Conservation (phyloP, 805 yeast species). For the Pichia exigua region DNA sequence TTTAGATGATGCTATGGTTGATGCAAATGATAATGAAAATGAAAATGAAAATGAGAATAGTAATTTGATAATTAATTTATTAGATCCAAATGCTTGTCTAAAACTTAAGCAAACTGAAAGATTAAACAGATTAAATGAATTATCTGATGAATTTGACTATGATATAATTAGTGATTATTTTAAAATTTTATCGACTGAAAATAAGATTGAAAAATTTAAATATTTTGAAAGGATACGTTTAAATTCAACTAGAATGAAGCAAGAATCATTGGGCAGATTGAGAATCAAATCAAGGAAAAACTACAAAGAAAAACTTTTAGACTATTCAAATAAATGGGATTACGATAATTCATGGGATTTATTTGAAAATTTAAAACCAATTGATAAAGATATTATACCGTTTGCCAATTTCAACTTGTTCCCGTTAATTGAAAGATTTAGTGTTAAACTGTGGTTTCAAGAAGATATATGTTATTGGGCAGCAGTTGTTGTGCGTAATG, state of each 20-base stretch:
- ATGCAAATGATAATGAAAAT: constrained; percentile 12
- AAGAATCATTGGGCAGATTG: constrained; percentile 22
- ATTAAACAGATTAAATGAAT: neutral
- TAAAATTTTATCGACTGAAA: constrained; percentile 16
- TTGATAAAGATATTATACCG: constrained; percentile 30
- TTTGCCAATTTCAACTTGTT: constrained; percentile 59
- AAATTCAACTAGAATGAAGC: constrained; percentile 22
- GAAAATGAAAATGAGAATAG: neutral
- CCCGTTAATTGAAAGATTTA: constrained; percentile 88
- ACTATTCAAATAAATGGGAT: constrained; percentile 34
- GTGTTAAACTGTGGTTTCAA: constrained; percentile 54
- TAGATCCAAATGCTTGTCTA: neutral
- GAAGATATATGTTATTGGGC: constrained; percentile 93
- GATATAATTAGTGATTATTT: constrained; percentile 16
- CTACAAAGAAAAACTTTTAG: constrained; percentile 16
- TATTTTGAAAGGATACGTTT: constrained; percentile 23
- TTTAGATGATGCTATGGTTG: constrained; percentile 21
- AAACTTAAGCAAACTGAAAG: constrained; percentile 1
- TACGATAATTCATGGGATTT: constrained; percentile 32
- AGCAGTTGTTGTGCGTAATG: constrained; percentile 94
- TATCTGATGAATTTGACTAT: constrained; percentile 7
- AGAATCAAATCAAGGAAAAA: constrained; percentile 22
- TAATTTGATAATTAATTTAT: neutral
- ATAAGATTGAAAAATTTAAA: constrained; percentile 21
- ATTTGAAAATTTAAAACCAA: constrained; percentile 15